Evolutionary conservation across 1,284 basidiomycete genomes (phyloP).

Genomic region (Trichosporon sp.): DNA sequence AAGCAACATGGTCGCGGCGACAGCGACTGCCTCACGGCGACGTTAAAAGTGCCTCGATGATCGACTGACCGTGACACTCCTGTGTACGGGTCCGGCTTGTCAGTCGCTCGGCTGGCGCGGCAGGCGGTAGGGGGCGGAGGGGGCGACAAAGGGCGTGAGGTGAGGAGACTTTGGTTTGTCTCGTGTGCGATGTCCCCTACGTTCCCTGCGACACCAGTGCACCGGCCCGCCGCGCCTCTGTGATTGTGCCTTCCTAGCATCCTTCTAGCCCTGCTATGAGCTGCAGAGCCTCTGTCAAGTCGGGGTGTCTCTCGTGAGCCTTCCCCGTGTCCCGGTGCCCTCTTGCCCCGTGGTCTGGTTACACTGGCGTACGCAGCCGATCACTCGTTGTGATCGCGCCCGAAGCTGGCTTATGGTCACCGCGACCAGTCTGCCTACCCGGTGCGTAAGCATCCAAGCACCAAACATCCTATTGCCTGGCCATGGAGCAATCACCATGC

Average conservation of each 20-base stretch:
- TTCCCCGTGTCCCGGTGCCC: not conserved
- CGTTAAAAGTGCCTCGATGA: no score
- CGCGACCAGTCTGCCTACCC: not conserved
- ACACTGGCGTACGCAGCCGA: not conserved
- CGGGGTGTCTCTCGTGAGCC: no score
- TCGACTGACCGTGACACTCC: no score
- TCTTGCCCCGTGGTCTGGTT: not conserved
- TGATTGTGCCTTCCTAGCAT: not conserved
- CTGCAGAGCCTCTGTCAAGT: not conserved
- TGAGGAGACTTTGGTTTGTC: not conserved
- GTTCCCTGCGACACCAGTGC: no score
- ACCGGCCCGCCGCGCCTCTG: not conserved
- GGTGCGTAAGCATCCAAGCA: not conserved
- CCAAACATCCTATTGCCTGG: not conserved
- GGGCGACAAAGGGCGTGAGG: not conserved
- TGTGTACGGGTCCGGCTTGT: not conserved
- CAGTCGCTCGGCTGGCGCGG: not conserved
- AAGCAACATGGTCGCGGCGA: no score
- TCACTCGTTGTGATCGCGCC: not conserved
- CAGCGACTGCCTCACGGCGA: no score
- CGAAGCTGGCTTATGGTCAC: not conserved
- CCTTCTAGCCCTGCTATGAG: no score
- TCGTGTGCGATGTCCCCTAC: not conserved
- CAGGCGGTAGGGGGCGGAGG: not conserved
- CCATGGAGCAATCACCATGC: not conserved